Conservation (phyloP, 495 filamentous ascomycete species). For the Beverwykella pulmonaria region DNA sequence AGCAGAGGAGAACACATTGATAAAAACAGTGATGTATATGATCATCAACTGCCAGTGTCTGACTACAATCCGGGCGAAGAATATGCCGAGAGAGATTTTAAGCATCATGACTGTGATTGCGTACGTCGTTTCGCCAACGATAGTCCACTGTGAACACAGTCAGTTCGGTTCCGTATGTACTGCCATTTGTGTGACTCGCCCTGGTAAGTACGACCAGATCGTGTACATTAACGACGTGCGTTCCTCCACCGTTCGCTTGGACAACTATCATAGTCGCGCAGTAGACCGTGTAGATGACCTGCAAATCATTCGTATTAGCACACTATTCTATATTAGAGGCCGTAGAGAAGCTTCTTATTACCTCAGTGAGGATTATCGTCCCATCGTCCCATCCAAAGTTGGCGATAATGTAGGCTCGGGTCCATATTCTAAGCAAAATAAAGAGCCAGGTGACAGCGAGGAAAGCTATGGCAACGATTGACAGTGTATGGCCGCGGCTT, state of each 20-base stretch:
- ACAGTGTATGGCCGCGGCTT: conserved; percentile 15
- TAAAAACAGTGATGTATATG: conserved; percentile 36
- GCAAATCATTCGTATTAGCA: background rate
- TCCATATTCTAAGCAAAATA: conserved; percentile 40
- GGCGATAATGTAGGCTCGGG: conserved; percentile 37
- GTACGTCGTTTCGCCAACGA: conserved; percentile 38
- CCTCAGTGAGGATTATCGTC: conserved; percentile 39
- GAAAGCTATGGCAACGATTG: conserved; percentile 36
- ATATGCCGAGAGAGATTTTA: conserved; percentile 46
- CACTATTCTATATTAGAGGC: conserved; percentile 3
- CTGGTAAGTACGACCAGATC: conserved; percentile 23
- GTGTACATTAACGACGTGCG: conserved; percentile 23
- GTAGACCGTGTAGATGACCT: conserved; percentile 32
- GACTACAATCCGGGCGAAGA: conserved; percentile 43
- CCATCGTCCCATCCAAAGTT: conserved; percentile 44
- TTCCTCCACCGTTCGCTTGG: conserved; percentile 32
- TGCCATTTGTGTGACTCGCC: conserved; percentile 1
- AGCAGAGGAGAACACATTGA: conserved; percentile 32
- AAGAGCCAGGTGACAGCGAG: conserved; percentile 40
- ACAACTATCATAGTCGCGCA: conserved; percentile 26
- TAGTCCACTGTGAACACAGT: conserved; percentile 31
- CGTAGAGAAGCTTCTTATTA: conserved; percentile 15
- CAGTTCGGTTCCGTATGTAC: background rate
- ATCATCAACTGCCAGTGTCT: conserved; percentile 36
- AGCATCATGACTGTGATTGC: conserved; percentile 37